Evolutionary conservation across 78 protist genomes (phyloP).

Genomic region (Thecamonas trahens): DNA sequence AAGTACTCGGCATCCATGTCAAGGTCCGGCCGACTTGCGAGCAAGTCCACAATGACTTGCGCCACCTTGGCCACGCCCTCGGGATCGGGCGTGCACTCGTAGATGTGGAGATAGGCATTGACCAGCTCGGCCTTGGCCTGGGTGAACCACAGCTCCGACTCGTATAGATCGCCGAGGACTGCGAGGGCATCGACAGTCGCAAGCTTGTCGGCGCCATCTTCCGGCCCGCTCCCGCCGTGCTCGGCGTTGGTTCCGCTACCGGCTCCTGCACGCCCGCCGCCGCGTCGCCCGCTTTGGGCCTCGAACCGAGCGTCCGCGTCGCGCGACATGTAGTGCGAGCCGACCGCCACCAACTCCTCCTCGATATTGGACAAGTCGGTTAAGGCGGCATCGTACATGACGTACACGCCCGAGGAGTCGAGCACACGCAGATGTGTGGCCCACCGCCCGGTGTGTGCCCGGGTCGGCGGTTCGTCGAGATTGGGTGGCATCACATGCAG

Average conservation of each 20-base stretch:
- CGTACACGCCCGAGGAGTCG: background rate
- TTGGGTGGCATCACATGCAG: no score
- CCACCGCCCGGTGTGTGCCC: no score
- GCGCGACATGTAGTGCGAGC: background rate
- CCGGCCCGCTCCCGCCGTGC: background rate
- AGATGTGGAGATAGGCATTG: background rate
- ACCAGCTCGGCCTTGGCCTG: slow-evolving; percentile 5
- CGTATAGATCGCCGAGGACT: slow-evolving; percentile 11
- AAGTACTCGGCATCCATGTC: slow-evolving; percentile 11
- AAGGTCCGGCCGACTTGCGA: background rate
- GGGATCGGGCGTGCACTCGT: slow-evolving; percentile 11
- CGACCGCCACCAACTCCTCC: background rate
- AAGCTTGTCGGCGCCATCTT: background rate
- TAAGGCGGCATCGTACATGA: slow-evolving; percentile 17
- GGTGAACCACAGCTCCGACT: slow-evolving; percentile 11
- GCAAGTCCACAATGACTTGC: background rate
- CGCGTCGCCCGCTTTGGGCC: background rate
- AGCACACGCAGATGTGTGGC: background rate
- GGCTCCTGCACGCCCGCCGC: background rate
- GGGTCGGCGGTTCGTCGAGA: no score
- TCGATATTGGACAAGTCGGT: background rate
- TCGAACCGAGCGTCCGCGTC: background rate
- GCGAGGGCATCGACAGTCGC: slow-evolving; percentile 6
- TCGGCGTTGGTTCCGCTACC: background rate
- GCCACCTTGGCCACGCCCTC: background rate